These are phyloP conservation scores for Nelumbo lutea DNA, from an alignment of 164 flowering plant species.

Conservation along the genomic window DNA sequence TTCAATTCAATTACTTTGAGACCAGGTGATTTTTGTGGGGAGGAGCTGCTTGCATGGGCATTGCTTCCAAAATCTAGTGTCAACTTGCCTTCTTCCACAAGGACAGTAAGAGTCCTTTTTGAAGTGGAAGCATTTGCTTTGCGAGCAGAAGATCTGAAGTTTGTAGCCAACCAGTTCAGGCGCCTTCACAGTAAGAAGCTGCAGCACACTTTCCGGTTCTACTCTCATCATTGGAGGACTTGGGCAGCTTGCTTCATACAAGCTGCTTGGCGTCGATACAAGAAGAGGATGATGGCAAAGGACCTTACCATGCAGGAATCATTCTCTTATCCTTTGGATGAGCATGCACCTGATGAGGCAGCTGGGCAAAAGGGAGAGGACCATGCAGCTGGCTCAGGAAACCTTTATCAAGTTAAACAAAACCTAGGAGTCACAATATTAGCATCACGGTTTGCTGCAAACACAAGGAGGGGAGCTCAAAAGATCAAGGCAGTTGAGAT, in stretches of 20 bases:
- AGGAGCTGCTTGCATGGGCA: constrained; percentile 90
- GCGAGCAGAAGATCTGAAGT: constrained; percentile 84
- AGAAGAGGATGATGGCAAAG: constrained; percentile 51
- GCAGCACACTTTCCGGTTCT: constrained; percentile 83
- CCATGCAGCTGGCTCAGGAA: constrained; percentile 13
- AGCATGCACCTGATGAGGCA: constrained; percentile 21
- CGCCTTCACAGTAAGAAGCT: constrained; percentile 86
- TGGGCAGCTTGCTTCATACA: constrained; percentile 99
- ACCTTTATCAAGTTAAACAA: constrained; percentile 31
- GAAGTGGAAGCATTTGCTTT: constrained; percentile 91
- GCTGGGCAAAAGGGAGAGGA: constrained; percentile 24
- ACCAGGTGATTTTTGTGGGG: constrained; percentile 95
- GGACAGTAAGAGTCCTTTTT: constrained; percentile 66
- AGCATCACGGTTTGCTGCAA: constrained; percentile 80
- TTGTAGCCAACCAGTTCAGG: constrained; percentile 87
- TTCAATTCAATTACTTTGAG: constrained; percentile 68
- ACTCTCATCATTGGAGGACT: constrained; percentile 95
- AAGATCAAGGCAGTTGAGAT: constrained; percentile 44
- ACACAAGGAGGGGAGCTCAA: constrained; percentile 77
- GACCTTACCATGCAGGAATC: constrained; percentile 44
- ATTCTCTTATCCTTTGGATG: constrained; percentile 23
- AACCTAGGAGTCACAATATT: constrained; percentile 59
- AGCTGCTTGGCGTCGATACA: constrained; percentile 81
- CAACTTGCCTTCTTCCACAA: constrained; percentile 79
- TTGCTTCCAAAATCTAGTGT: constrained; percentile 65